Percentiles rank a stretch among this genome's conserved stretches.
Conservation (phyloP, 2,329 filamentous ascomycete species). For the Sporothrix dimorphospora region DNA sequence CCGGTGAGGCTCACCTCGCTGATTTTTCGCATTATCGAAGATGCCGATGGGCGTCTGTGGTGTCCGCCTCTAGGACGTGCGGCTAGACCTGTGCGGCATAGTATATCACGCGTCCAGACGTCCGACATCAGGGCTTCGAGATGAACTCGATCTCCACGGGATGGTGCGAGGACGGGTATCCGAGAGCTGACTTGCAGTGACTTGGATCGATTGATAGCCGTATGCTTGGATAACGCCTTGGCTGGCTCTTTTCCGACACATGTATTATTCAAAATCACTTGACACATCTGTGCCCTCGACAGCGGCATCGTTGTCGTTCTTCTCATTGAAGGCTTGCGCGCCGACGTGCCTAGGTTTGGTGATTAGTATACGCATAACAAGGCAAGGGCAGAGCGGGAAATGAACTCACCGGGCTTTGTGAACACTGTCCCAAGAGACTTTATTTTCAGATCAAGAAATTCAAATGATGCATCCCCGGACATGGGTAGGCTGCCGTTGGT, state of each 20-base stretch:
- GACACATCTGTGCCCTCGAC: constrained; percentile 67
- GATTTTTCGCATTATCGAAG: constrained; percentile 84
- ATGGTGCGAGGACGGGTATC: constrained; percentile 72
- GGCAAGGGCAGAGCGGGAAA: not conserved
- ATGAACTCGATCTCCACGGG: constrained; percentile 73
- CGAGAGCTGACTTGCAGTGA: constrained; percentile 70
- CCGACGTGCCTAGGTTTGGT: not conserved
- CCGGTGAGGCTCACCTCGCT: constrained; percentile 79
- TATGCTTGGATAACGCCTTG: constrained; percentile 47
- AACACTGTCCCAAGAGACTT: constrained; percentile 75
- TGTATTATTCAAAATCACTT: constrained; percentile 87
- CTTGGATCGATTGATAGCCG: constrained; percentile 74
- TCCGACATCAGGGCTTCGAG: constrained; percentile 75
- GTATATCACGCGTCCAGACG: constrained; percentile 78
- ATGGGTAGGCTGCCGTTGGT: constrained; percentile 51
- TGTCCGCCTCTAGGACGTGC: constrained; percentile 67
- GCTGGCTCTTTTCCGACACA: constrained; percentile 62
- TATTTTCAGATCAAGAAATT: constrained; percentile 69
- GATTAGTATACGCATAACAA: not conserved
- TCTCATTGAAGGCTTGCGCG: constrained; percentile 68
- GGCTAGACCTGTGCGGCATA: constrained; percentile 84
- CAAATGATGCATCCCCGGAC: constrained; percentile 57
- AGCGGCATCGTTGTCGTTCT: constrained; percentile 71
- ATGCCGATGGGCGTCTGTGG: constrained; percentile 76
- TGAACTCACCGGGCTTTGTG: constrained; percentile 65